Evolutionary conservation across 768 basidiomycete species (phyloP), one percentile per base, ranked within the genome.

Genomic region (Udeniomyces megalosporus): DNA sequence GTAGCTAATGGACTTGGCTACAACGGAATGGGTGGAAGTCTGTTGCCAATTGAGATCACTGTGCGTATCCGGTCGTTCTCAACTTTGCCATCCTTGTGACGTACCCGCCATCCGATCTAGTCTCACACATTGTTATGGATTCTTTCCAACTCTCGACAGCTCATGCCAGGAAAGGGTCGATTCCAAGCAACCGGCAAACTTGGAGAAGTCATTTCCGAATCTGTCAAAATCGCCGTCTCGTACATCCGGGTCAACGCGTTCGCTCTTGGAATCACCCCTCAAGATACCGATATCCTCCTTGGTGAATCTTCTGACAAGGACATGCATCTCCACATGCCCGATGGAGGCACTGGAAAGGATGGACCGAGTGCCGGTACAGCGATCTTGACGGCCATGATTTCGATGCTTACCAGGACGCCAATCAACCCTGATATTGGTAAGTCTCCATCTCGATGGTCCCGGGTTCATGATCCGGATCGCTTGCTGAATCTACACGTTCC

Each of bases 311-410:
- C 62, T 20, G 85, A 93, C 70, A 79, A 82, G 45, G 91, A 96
- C 69, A 79, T 97, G 20, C 93, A 97, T 73, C 81, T 99, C 45
- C 95, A 97, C 71, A 96, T 95, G 93, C 89, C 91, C 0, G 90
- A 89, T 71, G 90, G 89, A 10, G 71, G 68, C 0, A 73, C 73
- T 29, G 73, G 73, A 42, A 75, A 96, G 76, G 92, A 95, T 68
- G 95, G 95, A 0, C 95, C 95, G 1, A 90, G 87, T 68, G 95
- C 95, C 1, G 95, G 95, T 35, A 96, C 88, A 4, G 95, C 95
- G 0, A 83, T 99, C 45, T 70, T 95, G 62, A 82, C 86, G 49
- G 91, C 93, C 0, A 85, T 96, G 67, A 90, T 97, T 48, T 87
- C 84, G 47, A 77, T 97, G 60, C 88, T 96, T 74, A 92, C 86